Evolutionary conservation across 2,329 filamentous ascomycete genomes (phyloP), one percentile per base, ranked within the genome.

Genomic region (Colletotrichum chrysophilum): DNA sequence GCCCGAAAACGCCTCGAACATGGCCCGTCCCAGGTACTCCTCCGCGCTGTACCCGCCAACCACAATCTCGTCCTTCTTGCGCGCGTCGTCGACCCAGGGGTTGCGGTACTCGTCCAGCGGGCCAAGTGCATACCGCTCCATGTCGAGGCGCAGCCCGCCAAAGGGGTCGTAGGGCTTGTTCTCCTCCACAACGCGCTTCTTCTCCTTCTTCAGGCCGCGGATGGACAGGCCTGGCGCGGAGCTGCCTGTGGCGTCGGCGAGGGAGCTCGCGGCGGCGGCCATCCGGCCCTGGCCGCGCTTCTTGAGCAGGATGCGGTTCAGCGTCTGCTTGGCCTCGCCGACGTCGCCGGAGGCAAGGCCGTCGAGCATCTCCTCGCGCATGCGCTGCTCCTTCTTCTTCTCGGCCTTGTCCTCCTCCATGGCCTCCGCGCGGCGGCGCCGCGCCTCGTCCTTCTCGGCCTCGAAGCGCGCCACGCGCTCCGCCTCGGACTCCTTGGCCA

Each of bases 1-100:
- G 0, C 97, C 97, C 0, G 95, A 92, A 85, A 98, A 98, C 0
- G 96, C 96, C 82, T 98, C 96, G 76, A 95, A 94, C 82, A 99
- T 87, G 28, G 95, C 93, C 28, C 96, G 89, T 9, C 92, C 89
- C 80, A 95, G 95, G 82, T 97, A 98, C 82, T 98, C 96, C 38
- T 91, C 88, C 58, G 96, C 87, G 80, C 93, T 93, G 85, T 97
- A 98, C 0, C 97, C 97, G 36, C 96, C 96, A 18, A 94, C 95
- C 67, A 90, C 87, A 81, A 94, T 92, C 60, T 90, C 88, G 4
- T 89, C 85, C 81, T 96, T 93, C 55, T 91, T 90, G 72, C 93
- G 91, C 36, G 93, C 90, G 28, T 88, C 87, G 60, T 94, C 92
- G 69, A 97, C 87, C 88, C 93, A 95, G 62, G 93, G 91, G 81